Conservation (phyloP, 306 rosid genomes). For the Trifolium repens region DNA sequence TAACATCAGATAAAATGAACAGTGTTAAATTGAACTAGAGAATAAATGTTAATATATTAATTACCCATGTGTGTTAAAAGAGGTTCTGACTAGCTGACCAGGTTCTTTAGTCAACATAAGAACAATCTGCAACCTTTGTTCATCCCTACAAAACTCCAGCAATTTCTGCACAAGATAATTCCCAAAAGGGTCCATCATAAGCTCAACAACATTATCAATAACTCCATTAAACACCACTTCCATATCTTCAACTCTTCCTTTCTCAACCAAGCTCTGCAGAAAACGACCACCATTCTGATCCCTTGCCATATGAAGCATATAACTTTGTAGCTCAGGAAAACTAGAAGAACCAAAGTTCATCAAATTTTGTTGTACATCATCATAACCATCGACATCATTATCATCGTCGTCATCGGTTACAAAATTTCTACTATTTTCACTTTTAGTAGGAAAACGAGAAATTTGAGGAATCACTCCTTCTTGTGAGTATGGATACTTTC, state of each 20-base stretch:
- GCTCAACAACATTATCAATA: constrained; percentile 60
- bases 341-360: constrained; percentile 46
- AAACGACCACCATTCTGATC: constrained; percentile 76
- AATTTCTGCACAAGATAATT: constrained; percentile 85
- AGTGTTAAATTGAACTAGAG: not conserved
- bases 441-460: not conserved
- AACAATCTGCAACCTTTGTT: constrained; percentile 63
- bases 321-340: constrained; percentile 47
- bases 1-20: not conserved
- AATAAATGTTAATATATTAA: not conserved
- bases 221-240: constrained; percentile 55
- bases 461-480: not conserved
- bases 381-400: not conserved
- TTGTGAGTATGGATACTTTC: not conserved
- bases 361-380: not conserved
- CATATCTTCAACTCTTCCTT: constrained; percentile 54
- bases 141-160: constrained; percentile 59
- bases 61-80: constrained; percentile 66
- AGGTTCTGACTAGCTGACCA: constrained; percentile 60
- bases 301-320: constrained; percentile 59
- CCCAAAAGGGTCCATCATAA: constrained; percentile 72
- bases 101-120: constrained; percentile 50
- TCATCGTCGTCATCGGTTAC: not conserved
- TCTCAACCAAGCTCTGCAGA: constrained; percentile 62
- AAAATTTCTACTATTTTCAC: not conserved